A percentile compares a stretch with the other conserved stretches of the same genome.
phyloP scores from a whole-genome alignment of 176 grass and related monocot genomes.

The Thinopyrum elongatum region DNA sequence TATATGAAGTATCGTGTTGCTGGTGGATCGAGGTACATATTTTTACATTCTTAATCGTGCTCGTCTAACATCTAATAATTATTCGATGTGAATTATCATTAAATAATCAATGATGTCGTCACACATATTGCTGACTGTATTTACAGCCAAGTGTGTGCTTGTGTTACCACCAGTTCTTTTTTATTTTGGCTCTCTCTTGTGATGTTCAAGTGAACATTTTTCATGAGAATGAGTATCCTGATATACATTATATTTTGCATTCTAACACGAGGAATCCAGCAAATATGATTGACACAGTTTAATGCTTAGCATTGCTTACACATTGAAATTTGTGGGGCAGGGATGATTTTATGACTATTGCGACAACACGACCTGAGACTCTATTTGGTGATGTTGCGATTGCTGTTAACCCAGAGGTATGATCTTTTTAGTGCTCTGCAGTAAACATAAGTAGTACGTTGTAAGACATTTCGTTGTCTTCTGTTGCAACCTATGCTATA shows the following conservation, averaged over 20 bases:
- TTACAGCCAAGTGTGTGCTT: not conserved
- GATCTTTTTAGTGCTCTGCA: slow-evolving; percentile 1
- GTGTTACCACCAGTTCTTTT: not conserved
- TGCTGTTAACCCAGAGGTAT: slow-evolving; percentile 89
- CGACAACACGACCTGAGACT: slow-evolving; percentile 93
- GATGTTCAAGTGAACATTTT: not conserved
- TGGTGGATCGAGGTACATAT: slow-evolving; percentile 77
- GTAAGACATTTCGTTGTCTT: not conserved
- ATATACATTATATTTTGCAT: slow-evolving; percentile 1
- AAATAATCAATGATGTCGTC: not conserved
- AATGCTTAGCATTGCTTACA: slow-evolving; percentile 12
- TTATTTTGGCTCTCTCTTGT: not conserved
- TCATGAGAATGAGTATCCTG: slow-evolving; percentile 6
- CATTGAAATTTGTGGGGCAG: slow-evolving; percentile 39
- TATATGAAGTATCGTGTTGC: slow-evolving; percentile 94
- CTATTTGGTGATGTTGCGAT: slow-evolving; percentile 95
- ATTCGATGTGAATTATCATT: not conserved
- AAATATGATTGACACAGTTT: slow-evolving; percentile 11
- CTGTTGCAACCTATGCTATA: slow-evolving; percentile 8
- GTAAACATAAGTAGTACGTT: not conserved
- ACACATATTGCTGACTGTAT: not conserved
- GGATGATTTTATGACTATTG: slow-evolving; percentile 95
- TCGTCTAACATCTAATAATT: slow-evolving; percentile 14
- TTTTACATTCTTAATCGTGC: not conserved
- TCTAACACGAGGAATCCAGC: not conserved